phyloP scores from a whole-genome alignment of 2,329 filamentous ascomycete genomes.

The Diplodia seriata region DNA sequence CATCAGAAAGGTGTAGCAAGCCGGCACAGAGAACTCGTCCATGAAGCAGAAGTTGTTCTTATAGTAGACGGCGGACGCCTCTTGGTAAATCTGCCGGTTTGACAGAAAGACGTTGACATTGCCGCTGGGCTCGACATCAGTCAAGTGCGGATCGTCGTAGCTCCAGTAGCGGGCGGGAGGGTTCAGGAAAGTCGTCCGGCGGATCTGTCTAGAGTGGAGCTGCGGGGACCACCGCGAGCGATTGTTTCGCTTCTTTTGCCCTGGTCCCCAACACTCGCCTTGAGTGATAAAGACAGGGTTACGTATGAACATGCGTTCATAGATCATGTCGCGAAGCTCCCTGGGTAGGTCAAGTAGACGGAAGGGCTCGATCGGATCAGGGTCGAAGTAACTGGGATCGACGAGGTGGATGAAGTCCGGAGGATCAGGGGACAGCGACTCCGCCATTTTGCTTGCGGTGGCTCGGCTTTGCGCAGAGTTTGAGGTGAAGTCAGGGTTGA shows the following conservation, averaged over 20 bases:
- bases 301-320: not conserved
- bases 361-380: not conserved
- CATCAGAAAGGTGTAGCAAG: not conserved
- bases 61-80: not conserved
- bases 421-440: not conserved
- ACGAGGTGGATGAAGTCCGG: not conserved
- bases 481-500: not conserved
- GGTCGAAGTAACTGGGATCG: not conserved
- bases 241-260: not conserved
- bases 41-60: not conserved
- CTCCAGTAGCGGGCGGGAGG: not conserved
- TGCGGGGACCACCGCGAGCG: not conserved
- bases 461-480: not conserved
- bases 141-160: not conserved
- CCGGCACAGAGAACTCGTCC: not conserved
- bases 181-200: not conserved
- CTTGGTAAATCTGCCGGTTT: not conserved
- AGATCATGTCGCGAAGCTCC: conserved; percentile 1
- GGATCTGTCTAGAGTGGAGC: not conserved
- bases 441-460: not conserved
- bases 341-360: not conserved
- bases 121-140: not conserved
- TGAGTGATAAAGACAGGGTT: not conserved
- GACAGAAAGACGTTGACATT: not conserved
- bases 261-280: not conserved